A percentile compares a stretch with the other conserved stretches of the same genome.
phyloP scores from a whole-genome alignment of 2,329 filamentous ascomycete genomes.

The Geosmithia flava region DNA sequence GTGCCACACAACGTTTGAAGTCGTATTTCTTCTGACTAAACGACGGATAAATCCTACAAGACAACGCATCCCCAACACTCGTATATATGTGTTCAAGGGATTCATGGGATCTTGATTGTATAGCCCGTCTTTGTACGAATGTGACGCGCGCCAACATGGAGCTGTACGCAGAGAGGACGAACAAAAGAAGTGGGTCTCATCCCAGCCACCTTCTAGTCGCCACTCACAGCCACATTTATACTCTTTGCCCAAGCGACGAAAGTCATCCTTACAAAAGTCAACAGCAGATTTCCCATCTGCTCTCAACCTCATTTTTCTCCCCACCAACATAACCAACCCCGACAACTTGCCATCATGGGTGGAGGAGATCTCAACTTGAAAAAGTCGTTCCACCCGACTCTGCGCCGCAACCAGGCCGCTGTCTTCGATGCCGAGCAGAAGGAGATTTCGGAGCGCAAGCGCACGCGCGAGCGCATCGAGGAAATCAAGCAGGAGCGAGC shows the following conservation, averaged over 20 bases:
- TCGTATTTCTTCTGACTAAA: too few relatives aligned
- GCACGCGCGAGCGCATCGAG: constrained; percentile 79
- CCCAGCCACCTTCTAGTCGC: not conserved
- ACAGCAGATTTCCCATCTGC: not conserved
- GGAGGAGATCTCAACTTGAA: constrained; percentile 93
- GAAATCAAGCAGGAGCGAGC: constrained; percentile 90
- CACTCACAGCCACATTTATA: not conserved
- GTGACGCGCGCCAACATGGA: too few relatives aligned
- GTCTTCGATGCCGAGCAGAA: constrained; percentile 90
- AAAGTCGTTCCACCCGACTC: constrained; percentile 85
- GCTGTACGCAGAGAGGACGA: too few relatives aligned
- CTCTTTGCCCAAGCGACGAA: not conserved
- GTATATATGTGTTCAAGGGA: too few relatives aligned
- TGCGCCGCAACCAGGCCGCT: constrained; percentile 80
- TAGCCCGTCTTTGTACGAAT: too few relatives aligned
- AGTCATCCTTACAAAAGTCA: not conserved
- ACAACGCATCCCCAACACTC: too few relatives aligned
- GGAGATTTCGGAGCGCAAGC: constrained; percentile 88
- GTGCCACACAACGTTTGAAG: too few relatives aligned
- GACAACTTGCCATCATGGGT: constrained; percentile 54
- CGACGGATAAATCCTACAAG: too few relatives aligned
- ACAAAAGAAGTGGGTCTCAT: not conserved
- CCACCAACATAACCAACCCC: constrained; percentile 1
- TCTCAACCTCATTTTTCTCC: not conserved
- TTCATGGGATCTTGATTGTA: too few relatives aligned